Percentiles rank a stretch among this genome's conserved stretches.
Conservation (phyloP, 305 asterid species). For the Fraxinus velutina region DNA sequence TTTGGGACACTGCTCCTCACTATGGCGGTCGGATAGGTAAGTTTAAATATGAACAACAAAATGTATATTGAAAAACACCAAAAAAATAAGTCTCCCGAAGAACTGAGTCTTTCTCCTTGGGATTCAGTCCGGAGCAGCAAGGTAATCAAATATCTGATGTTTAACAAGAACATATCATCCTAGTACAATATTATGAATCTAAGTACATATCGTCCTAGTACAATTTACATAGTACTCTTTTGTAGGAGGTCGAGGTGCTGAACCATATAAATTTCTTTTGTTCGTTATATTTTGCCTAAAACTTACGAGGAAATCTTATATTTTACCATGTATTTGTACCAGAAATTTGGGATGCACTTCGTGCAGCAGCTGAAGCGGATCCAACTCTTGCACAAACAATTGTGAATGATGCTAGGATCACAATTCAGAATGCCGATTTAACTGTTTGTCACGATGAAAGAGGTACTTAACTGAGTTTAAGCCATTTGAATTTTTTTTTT, state of each 20-base stretch:
- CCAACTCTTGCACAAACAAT: constrained; percentile 53
- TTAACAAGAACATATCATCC: background rate
- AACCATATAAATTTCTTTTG: background rate
- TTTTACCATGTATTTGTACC: background rate
- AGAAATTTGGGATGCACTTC: constrained; percentile 88
- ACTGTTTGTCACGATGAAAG: constrained; percentile 73
- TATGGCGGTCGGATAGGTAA: constrained; percentile 81
- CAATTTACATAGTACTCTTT: background rate
- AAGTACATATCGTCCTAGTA: background rate
- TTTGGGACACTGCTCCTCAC: constrained; percentile 95
- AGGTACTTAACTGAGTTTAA: constrained; percentile 30
- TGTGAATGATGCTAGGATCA: constrained; percentile 65
- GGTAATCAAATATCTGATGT: background rate
- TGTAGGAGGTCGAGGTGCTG: background rate
- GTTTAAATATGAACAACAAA: background rate
- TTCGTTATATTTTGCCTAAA: background rate
- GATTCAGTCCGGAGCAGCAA: background rate
- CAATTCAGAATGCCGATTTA: constrained; percentile 59
- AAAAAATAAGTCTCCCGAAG: background rate
- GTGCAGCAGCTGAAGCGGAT: constrained; percentile 88
- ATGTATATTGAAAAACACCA: background rate
- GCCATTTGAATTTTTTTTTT: no score
- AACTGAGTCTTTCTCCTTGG: background rate
- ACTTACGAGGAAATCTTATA: background rate
- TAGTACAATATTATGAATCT: background rate